phyloP scores from a whole-genome alignment of 2,329 filamentous ascomycete genomes.

The Grosmannia huntii region DNA sequence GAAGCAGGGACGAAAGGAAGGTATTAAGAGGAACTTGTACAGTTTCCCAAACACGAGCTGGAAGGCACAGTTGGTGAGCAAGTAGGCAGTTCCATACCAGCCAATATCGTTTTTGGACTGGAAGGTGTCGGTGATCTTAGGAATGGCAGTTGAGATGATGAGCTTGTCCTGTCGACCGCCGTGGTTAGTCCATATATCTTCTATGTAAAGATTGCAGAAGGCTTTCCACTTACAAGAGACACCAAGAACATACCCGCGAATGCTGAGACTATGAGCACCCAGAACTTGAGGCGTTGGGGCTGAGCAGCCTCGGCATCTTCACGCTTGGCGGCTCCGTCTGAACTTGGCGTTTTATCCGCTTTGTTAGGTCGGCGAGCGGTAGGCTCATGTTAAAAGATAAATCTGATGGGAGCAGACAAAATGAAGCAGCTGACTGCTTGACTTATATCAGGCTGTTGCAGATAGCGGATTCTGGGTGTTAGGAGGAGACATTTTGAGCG shows the following conservation, averaged over 20 bases:
- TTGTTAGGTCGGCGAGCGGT: not conserved
- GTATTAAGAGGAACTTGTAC: conserved; percentile 23
- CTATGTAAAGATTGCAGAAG: not conserved
- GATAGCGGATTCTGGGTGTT: not conserved
- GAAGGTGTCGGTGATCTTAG: conserved; percentile 12
- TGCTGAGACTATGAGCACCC: not conserved
- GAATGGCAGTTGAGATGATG: conserved; percentile 15
- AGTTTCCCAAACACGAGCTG: conserved; percentile 27
- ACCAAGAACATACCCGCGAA: not conserved
- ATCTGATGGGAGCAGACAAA: not conserved
- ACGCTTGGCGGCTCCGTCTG: not conserved
- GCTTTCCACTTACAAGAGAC: not conserved
- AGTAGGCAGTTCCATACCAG: conserved; percentile 14
- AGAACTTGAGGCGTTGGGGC: not conserved
- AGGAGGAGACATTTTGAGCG: too few species aligned
- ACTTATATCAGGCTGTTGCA: not conserved
- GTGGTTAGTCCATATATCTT: not conserved
- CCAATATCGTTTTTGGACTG: conserved; percentile 10
- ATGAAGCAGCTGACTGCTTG: not conserved
- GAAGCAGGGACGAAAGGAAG: conserved; percentile 19
- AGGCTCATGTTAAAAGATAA: not conserved
- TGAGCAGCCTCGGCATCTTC: not conserved
- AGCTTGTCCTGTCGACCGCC: conserved; percentile 5
- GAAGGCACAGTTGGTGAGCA: conserved; percentile 11
- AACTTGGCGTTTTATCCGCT: not conserved